These are phyloP conservation scores for Ceratonia siliqua DNA, from an alignment of 306 rosid species.

Conservation along the genomic window DNA sequence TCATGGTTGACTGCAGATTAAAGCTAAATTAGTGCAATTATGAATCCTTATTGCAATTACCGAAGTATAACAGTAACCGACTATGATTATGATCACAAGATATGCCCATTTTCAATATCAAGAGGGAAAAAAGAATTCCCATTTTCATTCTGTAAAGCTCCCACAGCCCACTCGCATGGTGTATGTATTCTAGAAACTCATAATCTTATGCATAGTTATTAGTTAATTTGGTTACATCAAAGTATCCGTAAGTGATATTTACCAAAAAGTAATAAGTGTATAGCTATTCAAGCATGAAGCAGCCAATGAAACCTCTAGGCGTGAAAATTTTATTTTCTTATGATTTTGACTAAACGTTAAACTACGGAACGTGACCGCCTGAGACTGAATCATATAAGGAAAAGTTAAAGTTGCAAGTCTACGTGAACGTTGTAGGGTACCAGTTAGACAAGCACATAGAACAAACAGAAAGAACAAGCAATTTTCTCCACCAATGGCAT, in stretches of 20 bases:
- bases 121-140: not conserved
- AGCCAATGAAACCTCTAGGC: slow-evolving; percentile 33
- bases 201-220: not conserved
- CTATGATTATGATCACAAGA: slow-evolving; percentile 45
- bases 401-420: slow-evolving; percentile 22
- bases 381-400: slow-evolving; percentile 34
- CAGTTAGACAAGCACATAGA: slow-evolving; percentile 38
- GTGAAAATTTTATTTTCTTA: slow-evolving; percentile 16
- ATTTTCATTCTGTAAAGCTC: slow-evolving; percentile 33
- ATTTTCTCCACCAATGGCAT: slow-evolving; percentile 28
- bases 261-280: slow-evolving; percentile 3
- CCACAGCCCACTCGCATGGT: slow-evolving; percentile 27
- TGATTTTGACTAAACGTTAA: slow-evolving; percentile 56
- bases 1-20: slow-evolving; percentile 50
- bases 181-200: slow-evolving; percentile 22
- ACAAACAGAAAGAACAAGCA: slow-evolving; percentile 41
- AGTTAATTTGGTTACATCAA: not conserved
- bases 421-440: slow-evolving; percentile 30
- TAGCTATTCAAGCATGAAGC: slow-evolving; percentile 31
- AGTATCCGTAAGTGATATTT: not conserved
- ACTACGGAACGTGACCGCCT: slow-evolving; percentile 35
- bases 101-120: slow-evolving; percentile 23
- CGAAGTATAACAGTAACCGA: slow-evolving; percentile 38
- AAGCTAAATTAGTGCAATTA: slow-evolving; percentile 44
- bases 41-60: slow-evolving; percentile 48